phyloP scores from a whole-genome alignment of 768 basidiomycete genomes.

The Psilocybe sp. region DNA sequence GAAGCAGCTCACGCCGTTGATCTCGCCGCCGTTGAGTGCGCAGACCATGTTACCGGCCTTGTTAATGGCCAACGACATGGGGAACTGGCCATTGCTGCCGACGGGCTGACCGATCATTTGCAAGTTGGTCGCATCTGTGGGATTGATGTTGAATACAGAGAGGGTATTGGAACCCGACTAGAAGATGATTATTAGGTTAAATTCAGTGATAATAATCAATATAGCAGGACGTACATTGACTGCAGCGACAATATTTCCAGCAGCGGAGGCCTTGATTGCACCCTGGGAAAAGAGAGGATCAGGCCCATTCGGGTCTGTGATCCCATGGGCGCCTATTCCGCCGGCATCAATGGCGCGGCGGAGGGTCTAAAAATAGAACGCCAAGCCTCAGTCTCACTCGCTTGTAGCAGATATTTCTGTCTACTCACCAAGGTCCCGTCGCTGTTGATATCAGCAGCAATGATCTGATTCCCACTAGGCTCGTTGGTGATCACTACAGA shows the following conservation, averaged over 20 bases:
- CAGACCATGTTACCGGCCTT: conserved; percentile 30
- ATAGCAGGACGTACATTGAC: conserved; percentile 26
- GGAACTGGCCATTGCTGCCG: conserved; percentile 47
- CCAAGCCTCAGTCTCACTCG: background rate
- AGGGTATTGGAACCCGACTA: conserved; percentile 48
- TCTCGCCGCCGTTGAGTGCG: conserved; percentile 39
- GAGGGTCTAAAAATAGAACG: conserved; percentile 15
- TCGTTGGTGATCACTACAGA: conserved; percentile 50
- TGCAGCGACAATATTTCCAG: conserved; percentile 31
- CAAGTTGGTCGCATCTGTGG: conserved; percentile 38
- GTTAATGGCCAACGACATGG: conserved; percentile 41
- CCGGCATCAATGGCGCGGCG: conserved; percentile 27
- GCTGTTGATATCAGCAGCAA: conserved; percentile 38
- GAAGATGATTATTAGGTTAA: background rate
- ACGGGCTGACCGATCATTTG: conserved; percentile 41
- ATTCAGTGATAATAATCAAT: background rate
- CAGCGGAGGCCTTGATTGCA: conserved; percentile 32
- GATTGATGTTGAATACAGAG: conserved; percentile 38
- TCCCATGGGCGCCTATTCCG: conserved; percentile 34
- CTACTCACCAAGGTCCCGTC: conserved; percentile 41
- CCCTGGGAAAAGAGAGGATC: conserved; percentile 43
- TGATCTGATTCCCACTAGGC: conserved; percentile 39
- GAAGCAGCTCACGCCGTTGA: conserved; percentile 48
- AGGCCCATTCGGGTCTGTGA: conserved; percentile 25
- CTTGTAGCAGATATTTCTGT: background rate